These are phyloP conservation scores for Russula virescens DNA, from an alignment of 768 basidiomycete species.

Conservation along the genomic window DNA sequence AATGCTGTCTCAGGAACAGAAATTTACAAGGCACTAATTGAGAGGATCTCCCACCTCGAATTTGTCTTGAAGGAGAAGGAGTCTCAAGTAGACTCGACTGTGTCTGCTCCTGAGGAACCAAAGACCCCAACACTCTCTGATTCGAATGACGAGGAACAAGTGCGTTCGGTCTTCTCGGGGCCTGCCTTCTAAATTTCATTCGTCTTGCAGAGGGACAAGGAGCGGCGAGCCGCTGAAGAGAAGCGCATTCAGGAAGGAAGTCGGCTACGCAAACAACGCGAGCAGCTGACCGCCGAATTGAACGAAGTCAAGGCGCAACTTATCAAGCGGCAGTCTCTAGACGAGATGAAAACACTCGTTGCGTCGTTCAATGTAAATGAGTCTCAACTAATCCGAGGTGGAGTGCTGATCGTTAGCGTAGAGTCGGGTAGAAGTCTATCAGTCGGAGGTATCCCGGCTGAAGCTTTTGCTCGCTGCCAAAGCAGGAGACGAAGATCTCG, in stretches of 20 bases:
- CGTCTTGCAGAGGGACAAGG: conserved; percentile 11
- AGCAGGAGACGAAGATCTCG: conserved; percentile 61
- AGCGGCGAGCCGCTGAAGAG: conserved; percentile 16
- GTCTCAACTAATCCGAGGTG: not conserved
- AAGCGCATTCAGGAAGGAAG: conserved; percentile 20
- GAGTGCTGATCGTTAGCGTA: conserved; percentile 28
- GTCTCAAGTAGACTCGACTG: not conserved
- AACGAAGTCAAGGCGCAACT: conserved; percentile 23
- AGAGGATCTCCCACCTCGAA: conserved; percentile 14
- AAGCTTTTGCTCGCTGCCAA: conserved; percentile 75
- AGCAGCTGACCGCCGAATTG: conserved; percentile 20
- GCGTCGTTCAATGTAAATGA: conserved; percentile 14
- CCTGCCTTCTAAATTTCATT: not conserved
- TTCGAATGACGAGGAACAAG: conserved; percentile 15
- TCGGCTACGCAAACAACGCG: conserved; percentile 23
- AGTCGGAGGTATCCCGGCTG: conserved; percentile 66
- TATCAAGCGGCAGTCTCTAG: conserved; percentile 18
- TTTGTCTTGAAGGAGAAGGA: conserved; percentile 20
- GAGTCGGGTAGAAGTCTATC: conserved; percentile 67
- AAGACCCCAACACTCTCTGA: conserved; percentile 1
- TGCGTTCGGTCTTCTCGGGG: not conserved
- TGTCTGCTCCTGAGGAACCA: conserved; percentile 5
- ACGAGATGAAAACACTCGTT: conserved; percentile 19
- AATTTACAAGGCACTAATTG: conserved; percentile 11
- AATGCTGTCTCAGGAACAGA: conserved; percentile 14